Evolutionary conservation across 805 yeast genomes (phyloP), one percentile per base, ranked within the genome.

Genomic region (Pichia gijzeniarum): DNA sequence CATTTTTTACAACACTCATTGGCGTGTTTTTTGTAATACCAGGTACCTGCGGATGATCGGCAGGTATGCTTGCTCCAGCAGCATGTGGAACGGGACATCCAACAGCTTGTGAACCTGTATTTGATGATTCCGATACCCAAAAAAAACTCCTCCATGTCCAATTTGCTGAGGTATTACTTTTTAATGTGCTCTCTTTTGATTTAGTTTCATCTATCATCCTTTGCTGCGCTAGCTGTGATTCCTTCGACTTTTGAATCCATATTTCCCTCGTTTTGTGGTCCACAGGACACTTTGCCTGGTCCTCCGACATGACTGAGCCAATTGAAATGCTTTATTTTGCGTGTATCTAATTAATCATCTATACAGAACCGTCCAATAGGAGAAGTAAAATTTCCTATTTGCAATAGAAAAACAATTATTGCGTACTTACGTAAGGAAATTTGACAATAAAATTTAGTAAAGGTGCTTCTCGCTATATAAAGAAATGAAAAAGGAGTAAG

Each of bases 281-380:
- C 18, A 85, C 90, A 1, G 91, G 91, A 56, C 91, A 85, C 48
- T 67, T 70, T 9, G 61, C 58, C 31, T 57, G 57, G 32, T 56
- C 62, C 3, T 51, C 50, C 19, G 52, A 44, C 45, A 48, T 49
- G 22, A 44, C 49, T 54, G 35, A n/a, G n/a, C n/a, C n/a, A n/a
- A n/a, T n/a, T n/a, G n/a, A n/a, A n/a, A n/a, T n/a, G n/a, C n/a
- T n/a, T n/a, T n/a, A n/a, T n/a, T n/a, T n/a, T n/a, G n/a, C n/a
- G n/a, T n/a, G n/a, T n/a, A n/a, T n/a, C n/a, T n/a, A n/a, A n/a
- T n/a, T n/a, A n/a, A n/a, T n/a, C n/a, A n/a, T n/a, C n/a, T n/a
- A n/a, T n/a, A n/a, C n/a, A n/a, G n/a, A n/a, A n/a, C n/a, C n/a
- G 28, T 25, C 28, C 28, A 25, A 25, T 25, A 10, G 10, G 28